phyloP scores from a whole-genome alignment of 805 yeast genomes.

The Candida dajiaensis region DNA sequence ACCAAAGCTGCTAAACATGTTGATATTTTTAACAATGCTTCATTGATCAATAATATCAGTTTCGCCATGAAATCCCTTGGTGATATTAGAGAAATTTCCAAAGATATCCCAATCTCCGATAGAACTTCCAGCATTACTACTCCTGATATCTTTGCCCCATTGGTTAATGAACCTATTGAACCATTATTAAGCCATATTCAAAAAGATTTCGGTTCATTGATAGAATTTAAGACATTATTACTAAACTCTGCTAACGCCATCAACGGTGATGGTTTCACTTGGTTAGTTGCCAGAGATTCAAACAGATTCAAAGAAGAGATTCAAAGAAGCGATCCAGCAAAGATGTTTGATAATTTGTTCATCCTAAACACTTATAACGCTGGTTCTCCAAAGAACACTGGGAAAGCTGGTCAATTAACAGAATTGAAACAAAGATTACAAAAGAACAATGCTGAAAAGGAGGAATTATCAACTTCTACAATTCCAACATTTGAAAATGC shows the following conservation, averaged over 20 bases:
- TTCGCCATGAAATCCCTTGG: conserved; percentile 32
- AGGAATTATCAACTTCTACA: conserved; percentile 6
- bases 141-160: conserved; percentile 34
- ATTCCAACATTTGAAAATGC: conserved; percentile 34
- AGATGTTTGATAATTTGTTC: conserved; percentile 43
- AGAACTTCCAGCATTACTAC: conserved; percentile 35
- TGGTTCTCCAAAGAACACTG: conserved; percentile 70
- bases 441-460: conserved; percentile 9
- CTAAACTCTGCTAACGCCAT: conserved; percentile 63
- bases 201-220: conserved; percentile 60
- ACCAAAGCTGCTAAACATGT: conserved; percentile 26
- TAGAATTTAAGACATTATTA: conserved; percentile 68
- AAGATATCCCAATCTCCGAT: conserved; percentile 2
- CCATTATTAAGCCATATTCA: conserved; percentile 39
- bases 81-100: conserved; percentile 15
- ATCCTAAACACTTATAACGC: conserved; percentile 83
- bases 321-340: neutral
- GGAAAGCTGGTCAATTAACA: conserved; percentile 40
- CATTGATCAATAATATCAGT: conserved; percentile 31
- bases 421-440: conserved; percentile 12
- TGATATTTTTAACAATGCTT: conserved; percentile 32
- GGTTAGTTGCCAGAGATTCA: conserved; percentile 62
- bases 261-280: conserved; percentile 86
- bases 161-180: conserved; percentile 22
- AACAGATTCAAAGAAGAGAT: conserved; percentile 10